Percentiles rank a stretch among this genome's conserved stretches.
These are phyloP conservation scores for Colletotrichum gloeosporioides DNA, from an alignment of 2,329 filamentous ascomycete species.

Conservation along the genomic window DNA sequence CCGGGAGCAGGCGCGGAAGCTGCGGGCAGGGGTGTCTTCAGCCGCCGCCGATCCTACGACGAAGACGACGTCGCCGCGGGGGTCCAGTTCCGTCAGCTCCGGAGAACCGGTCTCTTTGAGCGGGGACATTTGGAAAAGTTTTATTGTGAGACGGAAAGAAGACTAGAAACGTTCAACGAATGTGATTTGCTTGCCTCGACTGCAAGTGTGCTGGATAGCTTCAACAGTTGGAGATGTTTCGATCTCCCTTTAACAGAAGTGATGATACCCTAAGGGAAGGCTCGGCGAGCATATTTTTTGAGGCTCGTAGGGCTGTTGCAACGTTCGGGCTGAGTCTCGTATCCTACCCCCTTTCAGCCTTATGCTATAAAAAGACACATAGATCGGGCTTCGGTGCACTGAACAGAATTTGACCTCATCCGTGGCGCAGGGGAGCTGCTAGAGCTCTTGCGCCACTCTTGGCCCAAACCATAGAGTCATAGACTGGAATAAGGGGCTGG, in stretches of 20 bases:
- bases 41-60: not conserved
- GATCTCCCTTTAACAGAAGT: not conserved
- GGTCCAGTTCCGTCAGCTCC: conserved; percentile 1
- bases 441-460: conserved; percentile 12
- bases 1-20: conserved; percentile 31
- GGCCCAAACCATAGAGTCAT: not conserved
- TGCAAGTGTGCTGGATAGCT: not conserved
- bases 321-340: not conserved
- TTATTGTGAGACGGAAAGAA: not conserved
- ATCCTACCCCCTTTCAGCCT: not conserved
- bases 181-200: not conserved
- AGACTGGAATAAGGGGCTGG: not conserved
- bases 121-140: not conserved
- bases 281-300: not conserved
- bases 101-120: not conserved
- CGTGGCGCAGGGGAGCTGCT: conserved; percentile 4
- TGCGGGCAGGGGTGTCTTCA: conserved; percentile 1
- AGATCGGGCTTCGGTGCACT: not conserved
- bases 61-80: conserved; percentile 6
- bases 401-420: not conserved
- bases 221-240: not conserved
- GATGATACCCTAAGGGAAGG: not conserved
- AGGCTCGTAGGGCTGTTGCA: not conserved
- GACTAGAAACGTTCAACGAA: not conserved
- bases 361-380: not conserved